A percentile compares a stretch with the other conserved stretches of the same genome.
Conservation (phyloP, 2,329 filamentous ascomycete genomes). For the Aspergillus cejpii region DNA sequence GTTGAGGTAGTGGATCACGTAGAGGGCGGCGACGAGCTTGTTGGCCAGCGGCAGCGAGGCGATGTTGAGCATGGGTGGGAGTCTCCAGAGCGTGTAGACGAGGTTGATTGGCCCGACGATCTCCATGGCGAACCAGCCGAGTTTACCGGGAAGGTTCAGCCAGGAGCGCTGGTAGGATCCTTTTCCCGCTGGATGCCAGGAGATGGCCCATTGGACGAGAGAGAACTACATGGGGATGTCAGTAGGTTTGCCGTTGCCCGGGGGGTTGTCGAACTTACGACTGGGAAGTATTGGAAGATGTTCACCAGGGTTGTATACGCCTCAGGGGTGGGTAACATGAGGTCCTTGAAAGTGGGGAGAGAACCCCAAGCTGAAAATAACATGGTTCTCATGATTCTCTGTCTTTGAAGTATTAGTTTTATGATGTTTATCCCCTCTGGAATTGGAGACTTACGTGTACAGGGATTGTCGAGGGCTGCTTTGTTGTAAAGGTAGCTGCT, state of each 20-base stretch:
- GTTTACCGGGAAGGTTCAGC: slow-evolving; percentile 80
- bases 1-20: slow-evolving; percentile 83
- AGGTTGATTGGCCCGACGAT: slow-evolving; percentile 67
- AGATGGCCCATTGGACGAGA: slow-evolving; percentile 65
- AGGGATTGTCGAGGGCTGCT: no score
- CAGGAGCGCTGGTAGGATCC: slow-evolving; percentile 61
- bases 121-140: slow-evolving; percentile 88
- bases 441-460: no score
- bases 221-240: slow-evolving; percentile 52
- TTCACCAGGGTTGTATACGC: slow-evolving; percentile 33
- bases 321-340: slow-evolving; percentile 36
- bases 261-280: slow-evolving; percentile 41
- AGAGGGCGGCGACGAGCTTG: slow-evolving; percentile 34
- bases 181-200: slow-evolving; percentile 88
- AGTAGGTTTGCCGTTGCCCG: slow-evolving; percentile 8
- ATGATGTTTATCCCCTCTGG: no score
- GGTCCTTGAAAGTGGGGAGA: slow-evolving; percentile 25
- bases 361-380: slow-evolving; percentile 19
- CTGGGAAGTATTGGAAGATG: slow-evolving; percentile 40
- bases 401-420: neutral
- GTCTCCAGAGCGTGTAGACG: slow-evolving; percentile 67
- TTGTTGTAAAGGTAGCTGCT: neutral
- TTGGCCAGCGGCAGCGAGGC: slow-evolving; percentile 30
- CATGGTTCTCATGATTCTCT: slow-evolving; percentile 19
- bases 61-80: slow-evolving; percentile 48